These are phyloP conservation scores for Bathelium albidoporum DNA, from an alignment of 495 filamentous ascomycete genomes.

Conservation along the genomic window DNA sequence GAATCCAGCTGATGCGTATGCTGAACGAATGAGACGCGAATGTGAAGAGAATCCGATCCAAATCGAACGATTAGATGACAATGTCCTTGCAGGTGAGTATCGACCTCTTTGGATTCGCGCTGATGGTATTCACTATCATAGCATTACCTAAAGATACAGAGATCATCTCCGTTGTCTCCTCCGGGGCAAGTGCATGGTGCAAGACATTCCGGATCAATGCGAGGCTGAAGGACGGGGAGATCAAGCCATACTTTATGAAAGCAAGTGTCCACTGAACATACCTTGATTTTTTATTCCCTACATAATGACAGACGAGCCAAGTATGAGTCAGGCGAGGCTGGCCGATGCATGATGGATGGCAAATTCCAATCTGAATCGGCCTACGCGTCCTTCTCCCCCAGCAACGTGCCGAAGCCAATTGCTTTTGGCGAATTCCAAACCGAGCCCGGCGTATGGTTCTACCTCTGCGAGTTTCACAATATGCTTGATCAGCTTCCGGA, in stretches of 20 bases:
- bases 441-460: conserved; percentile 10
- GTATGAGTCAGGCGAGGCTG: conserved; percentile 11
- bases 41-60: conserved; percentile 3
- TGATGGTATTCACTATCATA: not conserved
- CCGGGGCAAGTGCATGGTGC: not conserved
- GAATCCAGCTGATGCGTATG: conserved; percentile 7
- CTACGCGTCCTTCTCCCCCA: conserved; percentile 6
- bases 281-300: not conserved
- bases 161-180: not conserved
- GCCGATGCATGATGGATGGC: conserved; percentile 9
- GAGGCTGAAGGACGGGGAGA: not conserved
- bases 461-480: conserved; percentile 11
- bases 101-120: not conserved
- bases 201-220: not conserved
- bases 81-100: conserved; percentile 6
- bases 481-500: conserved; percentile 8
- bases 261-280: not conserved
- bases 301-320: not conserved
- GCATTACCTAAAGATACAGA: not conserved
- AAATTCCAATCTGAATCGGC: conserved; percentile 8
- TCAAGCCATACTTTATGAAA: conserved; percentile 13
- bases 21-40: conserved; percentile 7
- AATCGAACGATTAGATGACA: conserved; percentile 11
- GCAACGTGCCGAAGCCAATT: conserved; percentile 5
- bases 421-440: conserved; percentile 10